Conservation (phyloP, 495 filamentous ascomycete species). For the Geopyxis carbonaria region DNA sequence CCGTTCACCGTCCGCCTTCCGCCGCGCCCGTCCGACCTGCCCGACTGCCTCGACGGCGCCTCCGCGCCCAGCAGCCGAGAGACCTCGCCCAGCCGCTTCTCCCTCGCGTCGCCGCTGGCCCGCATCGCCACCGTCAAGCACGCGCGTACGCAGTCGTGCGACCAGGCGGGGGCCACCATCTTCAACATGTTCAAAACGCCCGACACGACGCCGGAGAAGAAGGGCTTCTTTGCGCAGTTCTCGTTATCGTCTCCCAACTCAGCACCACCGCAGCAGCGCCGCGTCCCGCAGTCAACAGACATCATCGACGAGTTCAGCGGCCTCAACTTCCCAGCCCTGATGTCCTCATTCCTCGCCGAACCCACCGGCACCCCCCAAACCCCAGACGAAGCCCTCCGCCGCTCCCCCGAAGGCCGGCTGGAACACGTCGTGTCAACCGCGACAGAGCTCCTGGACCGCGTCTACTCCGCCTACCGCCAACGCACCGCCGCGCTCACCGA, state of each 20-base stretch:
- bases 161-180: no score
- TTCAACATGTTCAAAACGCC: slow-evolving; percentile 2
- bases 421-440: slow-evolving; percentile 16
- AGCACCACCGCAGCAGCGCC: slow-evolving; percentile 5
- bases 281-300: slow-evolving; percentile 11
- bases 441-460: slow-evolving; percentile 21
- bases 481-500: slow-evolving; percentile 15
- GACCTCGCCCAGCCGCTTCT: slow-evolving; percentile 6
- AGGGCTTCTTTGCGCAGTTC: slow-evolving; percentile 2
- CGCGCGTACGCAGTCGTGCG: slow-evolving; percentile 13
- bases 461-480: slow-evolving; percentile 21
- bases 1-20: slow-evolving; percentile 1
- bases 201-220: neutral
- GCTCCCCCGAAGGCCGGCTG: slow-evolving; percentile 16
- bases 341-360: slow-evolving; percentile 11
- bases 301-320: slow-evolving; percentile 23
- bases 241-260: slow-evolving; percentile 7
- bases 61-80: slow-evolving; percentile 3
- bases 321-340: slow-evolving; percentile 13
- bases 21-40: neutral
- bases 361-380: slow-evolving; percentile 9
- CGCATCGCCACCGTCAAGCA: slow-evolving; percentile 17
- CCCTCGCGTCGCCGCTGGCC: slow-evolving; percentile 7
- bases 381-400: slow-evolving; percentile 14
- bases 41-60: neutral